Percentiles rank a stretch among this genome's conserved stretches.
phyloP scores from a whole-genome alignment of 2,329 filamentous ascomycete genomes.

The Neofusicoccum cordaticola region DNA sequence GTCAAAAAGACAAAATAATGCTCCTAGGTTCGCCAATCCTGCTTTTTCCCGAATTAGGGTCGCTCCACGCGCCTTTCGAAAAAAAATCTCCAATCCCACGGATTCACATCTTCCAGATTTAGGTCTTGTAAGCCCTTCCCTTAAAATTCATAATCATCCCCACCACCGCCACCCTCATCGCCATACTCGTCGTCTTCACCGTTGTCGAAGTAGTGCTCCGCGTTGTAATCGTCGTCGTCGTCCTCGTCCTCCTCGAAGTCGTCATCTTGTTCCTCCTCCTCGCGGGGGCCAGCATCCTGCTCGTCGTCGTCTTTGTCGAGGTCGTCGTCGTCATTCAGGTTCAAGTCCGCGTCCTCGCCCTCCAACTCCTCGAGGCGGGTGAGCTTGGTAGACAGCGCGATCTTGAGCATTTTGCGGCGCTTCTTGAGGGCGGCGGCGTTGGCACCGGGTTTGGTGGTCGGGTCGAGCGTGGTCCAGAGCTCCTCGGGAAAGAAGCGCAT shows the following conservation, averaged over 20 bases:
- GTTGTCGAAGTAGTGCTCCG: slow-evolving; percentile 62
- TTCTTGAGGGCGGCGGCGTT: slow-evolving; percentile 24
- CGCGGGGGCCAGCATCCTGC: slow-evolving; percentile 42
- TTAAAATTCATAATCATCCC: slow-evolving; percentile 28
- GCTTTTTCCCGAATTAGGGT: not conserved
- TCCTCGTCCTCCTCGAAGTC: slow-evolving; percentile 61
- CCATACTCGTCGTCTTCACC: slow-evolving; percentile 57
- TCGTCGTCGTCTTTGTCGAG: slow-evolving; percentile 32
- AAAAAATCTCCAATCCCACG: not conserved
- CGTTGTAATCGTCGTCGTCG: slow-evolving; percentile 63
- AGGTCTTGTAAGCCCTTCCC: too few relatives aligned
- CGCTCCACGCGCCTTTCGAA: not conserved
- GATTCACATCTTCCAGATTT: too few relatives aligned
- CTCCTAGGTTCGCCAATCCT: not conserved
- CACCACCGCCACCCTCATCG: slow-evolving; percentile 52
- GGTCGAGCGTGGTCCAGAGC: slow-evolving; percentile 54
- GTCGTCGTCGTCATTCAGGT: slow-evolving; percentile 37
- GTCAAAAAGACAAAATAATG: not conserved
- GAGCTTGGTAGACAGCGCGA: slow-evolving; percentile 33
- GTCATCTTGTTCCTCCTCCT: slow-evolving; percentile 51
- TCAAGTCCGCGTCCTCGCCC: slow-evolving; percentile 19
- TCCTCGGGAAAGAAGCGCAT: slow-evolving; percentile 59
- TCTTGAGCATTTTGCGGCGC: slow-evolving; percentile 33
- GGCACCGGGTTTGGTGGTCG: slow-evolving; percentile 19
- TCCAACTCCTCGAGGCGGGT: slow-evolving; percentile 39